phyloP scores from a whole-genome alignment of 805 yeast genomes.

The Phaffomyces antillensis region DNA sequence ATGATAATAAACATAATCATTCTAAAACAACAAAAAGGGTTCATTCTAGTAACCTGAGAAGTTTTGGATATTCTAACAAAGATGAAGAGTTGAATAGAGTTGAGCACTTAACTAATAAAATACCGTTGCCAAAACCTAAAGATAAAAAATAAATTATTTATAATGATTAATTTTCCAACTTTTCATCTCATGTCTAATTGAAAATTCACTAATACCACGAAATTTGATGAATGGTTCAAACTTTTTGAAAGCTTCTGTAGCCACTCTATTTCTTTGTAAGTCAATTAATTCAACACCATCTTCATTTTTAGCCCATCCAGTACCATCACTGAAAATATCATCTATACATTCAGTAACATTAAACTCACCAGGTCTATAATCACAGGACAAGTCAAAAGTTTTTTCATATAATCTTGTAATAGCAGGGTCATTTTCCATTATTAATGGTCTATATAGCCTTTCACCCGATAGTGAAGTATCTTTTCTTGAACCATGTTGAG shows the following conservation, averaged over 20 bases:
- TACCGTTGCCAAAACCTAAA: too few relatives aligned
- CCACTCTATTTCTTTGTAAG: conserved; percentile 15
- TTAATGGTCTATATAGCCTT: conserved; percentile 9
- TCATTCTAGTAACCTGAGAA: neutral
- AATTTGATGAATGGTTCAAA: neutral
- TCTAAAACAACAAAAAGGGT: neutral
- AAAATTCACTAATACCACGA: conserved; percentile 4
- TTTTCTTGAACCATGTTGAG: conserved; percentile 2
- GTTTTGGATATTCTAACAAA: neutral
- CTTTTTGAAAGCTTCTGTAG: neutral
- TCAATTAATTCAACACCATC: conserved; percentile 37
- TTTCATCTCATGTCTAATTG: conserved; percentile 23
- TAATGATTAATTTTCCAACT: conserved; percentile 30
- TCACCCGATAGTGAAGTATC: neutral
- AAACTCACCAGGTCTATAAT: conserved; percentile 45
- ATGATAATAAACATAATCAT: neutral
- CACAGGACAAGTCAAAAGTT: conserved; percentile 58
- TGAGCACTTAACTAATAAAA: too few relatives aligned
- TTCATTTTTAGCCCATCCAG: conserved; percentile 54
- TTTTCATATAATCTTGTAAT: conserved; percentile 43
- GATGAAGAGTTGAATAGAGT: neutral
- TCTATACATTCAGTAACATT: conserved; percentile 66
- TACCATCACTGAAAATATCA: conserved; percentile 67
- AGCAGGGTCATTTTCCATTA: conserved; percentile 36
- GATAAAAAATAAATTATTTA: too few relatives aligned